Percentiles rank a stretch among this genome's conserved stretches.
These are phyloP conservation scores for Candida silvicultrix DNA, from an alignment of 805 yeast genomes.

Conservation along the genomic window DNA sequence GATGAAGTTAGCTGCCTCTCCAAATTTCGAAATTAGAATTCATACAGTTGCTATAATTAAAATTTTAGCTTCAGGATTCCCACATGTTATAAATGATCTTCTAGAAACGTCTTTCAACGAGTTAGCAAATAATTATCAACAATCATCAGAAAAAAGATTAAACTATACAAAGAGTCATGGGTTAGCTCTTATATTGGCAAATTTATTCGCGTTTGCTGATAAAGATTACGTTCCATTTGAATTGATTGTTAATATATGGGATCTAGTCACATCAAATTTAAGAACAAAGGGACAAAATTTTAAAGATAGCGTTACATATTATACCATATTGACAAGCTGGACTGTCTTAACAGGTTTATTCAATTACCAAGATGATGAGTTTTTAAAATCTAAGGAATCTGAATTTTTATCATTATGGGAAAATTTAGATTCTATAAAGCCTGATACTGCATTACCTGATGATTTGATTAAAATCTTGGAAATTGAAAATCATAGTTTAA, in stretches of 20 bases:
- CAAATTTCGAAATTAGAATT: slow-evolving; percentile 34
- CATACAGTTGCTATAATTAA: slow-evolving; percentile 31
- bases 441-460: slow-evolving; percentile 31
- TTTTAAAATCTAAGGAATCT: slow-evolving; percentile 47
- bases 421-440: slow-evolving; percentile 44
- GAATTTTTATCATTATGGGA: slow-evolving; percentile 64
- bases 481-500: slow-evolving; percentile 51
- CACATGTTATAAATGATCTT: slow-evolving; percentile 30
- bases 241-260: slow-evolving; percentile 37
- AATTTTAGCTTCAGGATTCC: slow-evolving; percentile 25
- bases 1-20: slow-evolving; percentile 30
- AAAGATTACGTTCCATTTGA: slow-evolving; percentile 39
- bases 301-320: slow-evolving; percentile 23
- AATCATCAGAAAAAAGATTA: slow-evolving; percentile 19
- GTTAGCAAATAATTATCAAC: slow-evolving; percentile 28
- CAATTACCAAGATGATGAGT: slow-evolving; percentile 46
- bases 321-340: slow-evolving; percentile 49
- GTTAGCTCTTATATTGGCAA: slow-evolving; percentile 31
- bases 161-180: slow-evolving; percentile 32
- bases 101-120: slow-evolving; percentile 28
- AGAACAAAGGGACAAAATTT: slow-evolving; percentile 23
- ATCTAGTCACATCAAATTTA: slow-evolving; percentile 34
- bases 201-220: slow-evolving; percentile 26
- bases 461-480: slow-evolving; percentile 37
- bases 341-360: slow-evolving; percentile 55